Conservation (phyloP, 495 filamentous ascomycete genomes). For the Jackrogersella multiformis region DNA sequence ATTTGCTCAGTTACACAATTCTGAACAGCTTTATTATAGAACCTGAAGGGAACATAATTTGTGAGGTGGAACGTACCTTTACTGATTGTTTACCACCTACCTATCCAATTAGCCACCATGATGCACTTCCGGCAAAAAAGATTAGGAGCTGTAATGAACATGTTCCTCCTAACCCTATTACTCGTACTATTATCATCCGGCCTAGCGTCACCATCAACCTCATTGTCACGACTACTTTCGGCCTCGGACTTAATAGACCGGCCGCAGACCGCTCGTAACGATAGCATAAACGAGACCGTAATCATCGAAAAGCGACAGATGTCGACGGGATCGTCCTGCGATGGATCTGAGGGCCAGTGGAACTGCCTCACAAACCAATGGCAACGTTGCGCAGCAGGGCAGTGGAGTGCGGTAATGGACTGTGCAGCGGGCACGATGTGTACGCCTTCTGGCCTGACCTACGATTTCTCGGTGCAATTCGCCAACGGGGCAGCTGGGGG, state of each 20-base stretch:
- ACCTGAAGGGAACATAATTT: too few species aligned
- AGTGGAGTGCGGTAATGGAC: conserved; percentile 47
- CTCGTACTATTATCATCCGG: background rate
- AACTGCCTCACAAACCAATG: conserved; percentile 50
- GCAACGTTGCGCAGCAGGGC: conserved; percentile 52
- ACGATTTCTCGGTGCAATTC: conserved; percentile 42
- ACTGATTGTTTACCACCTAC: too few species aligned
- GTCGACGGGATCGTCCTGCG: conserved; percentile 35
- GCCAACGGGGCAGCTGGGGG: conserved; percentile 28
- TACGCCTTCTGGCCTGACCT: conserved; percentile 44
- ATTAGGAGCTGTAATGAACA: background rate
- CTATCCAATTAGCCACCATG: too few species aligned
- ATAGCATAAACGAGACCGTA: background rate
- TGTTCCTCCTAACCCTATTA: background rate
- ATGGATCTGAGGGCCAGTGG: conserved; percentile 50
- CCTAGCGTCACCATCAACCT: background rate
- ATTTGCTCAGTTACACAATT: too few species aligned
- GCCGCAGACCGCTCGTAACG: background rate
- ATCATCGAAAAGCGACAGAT: conserved; percentile 19
- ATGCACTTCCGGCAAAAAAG: background rate
- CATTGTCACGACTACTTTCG: background rate
- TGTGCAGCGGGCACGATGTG: conserved; percentile 48
- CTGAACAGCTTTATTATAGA: too few species aligned
- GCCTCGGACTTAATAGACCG: background rate
- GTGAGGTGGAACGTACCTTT: too few species aligned